Conservation (phyloP, 116 monocot species). For the Trichopus zeylanicus region DNA sequence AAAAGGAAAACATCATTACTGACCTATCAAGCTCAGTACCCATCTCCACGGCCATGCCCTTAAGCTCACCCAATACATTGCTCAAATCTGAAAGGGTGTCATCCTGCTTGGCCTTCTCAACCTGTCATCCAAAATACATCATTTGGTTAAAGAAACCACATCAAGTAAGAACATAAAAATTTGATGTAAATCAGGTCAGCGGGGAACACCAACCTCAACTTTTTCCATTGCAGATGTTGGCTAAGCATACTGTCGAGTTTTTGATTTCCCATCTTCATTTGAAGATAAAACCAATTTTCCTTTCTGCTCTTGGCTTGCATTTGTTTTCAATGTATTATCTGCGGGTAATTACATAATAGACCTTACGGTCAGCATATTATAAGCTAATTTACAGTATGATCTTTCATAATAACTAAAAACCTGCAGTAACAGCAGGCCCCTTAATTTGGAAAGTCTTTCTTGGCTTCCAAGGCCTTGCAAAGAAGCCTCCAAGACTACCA, state of each 20-base stretch:
- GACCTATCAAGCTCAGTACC: conserved; percentile 84
- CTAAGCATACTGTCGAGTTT: conserved; percentile 26
- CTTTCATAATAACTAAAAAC: too few species aligned
- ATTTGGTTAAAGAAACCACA: neutral
- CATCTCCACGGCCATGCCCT: conserved; percentile 87
- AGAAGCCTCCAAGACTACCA: conserved; percentile 83
- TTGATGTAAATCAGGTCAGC: too few species aligned
- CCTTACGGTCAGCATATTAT: too few species aligned
- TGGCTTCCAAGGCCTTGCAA: conserved; percentile 84
- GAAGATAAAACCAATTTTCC: conserved; percentile 41
- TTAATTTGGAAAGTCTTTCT: conserved; percentile 56
- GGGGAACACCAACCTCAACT: too few species aligned
- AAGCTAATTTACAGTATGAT: too few species aligned
- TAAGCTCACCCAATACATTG: conserved; percentile 61
- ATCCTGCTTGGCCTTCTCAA: conserved; percentile 88
- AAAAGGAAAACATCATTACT: conserved; percentile 1
- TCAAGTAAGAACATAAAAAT: too few species aligned
- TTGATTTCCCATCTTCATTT: too few species aligned
- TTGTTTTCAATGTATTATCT: conserved; percentile 38
- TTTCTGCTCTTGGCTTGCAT: conserved; percentile 54
- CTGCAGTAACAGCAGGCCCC: conserved; percentile 52
- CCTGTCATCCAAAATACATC: conserved; percentile 18
- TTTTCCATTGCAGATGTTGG: conserved; percentile 45
- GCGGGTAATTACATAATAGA: too few species aligned
- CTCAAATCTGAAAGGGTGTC: conserved; percentile 74